Base-by-base conservation (phyloP, 2,329 filamentous ascomycete genomes). In the Fusarium graminum region DNA sequence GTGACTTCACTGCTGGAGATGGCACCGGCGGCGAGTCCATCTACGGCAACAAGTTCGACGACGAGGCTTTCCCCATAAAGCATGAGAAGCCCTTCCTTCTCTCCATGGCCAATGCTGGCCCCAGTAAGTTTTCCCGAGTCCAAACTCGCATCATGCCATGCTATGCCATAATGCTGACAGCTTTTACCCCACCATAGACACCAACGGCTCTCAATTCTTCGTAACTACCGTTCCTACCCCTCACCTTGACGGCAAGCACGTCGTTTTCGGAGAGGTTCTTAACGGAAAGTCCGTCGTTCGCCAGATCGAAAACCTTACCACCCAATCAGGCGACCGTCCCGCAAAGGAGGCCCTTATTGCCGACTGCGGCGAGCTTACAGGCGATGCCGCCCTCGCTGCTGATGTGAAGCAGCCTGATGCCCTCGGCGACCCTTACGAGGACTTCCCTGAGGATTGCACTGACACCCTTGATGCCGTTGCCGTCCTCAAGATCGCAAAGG, bases 141-240 rank as follows among this genome's bases (percentile, higher is more conserved):
- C 29, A 36, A 12, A 17, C 26, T 8, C 14, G 39, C 12, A 22
- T 13, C 38, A 13, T 11, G n/a, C 40, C 26, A 19, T 50, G 26
- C 28, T 22, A 36, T 32, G 49, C 26, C 30, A 58, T 43, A 42
- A 51, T 42, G 47, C 63, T 63, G 55, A 67, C 58, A 9, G 10
- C 42, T 14, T 36, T 59, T 56, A 45, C 69, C 43, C 28, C 47
- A 39, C 45, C 34, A 36, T 69, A 92, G 90, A 90, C 73, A 97
- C 95, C 78, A 99, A 99, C 78, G 95, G 95, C 75, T 96, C 92
- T 49, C 95, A 99, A 76, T 99, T 99, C 87, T 99, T 99, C 86
- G 84, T 98, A 73, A 99, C 95, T 46, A 98, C 95, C 16, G 92
- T 97, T 29, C 85, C 90, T n/a, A 98, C 95, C 14, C 94, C 93